Evolutionary conservation across 768 basidiomycete species (phyloP).

Genomic region (Psilocybe cubensis): DNA sequence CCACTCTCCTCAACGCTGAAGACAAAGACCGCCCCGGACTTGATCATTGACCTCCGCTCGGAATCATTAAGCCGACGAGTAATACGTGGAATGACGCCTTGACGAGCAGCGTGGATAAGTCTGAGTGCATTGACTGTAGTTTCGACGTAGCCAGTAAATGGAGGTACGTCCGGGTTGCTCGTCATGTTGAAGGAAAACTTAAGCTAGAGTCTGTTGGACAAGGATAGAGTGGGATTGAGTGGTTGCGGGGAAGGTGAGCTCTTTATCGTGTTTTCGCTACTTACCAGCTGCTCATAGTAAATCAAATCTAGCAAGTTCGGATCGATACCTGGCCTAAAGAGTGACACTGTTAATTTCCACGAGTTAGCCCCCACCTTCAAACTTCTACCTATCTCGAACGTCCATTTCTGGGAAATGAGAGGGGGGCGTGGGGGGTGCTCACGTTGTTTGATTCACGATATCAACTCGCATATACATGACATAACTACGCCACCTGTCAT

Average conservation of each 20-base stretch:
- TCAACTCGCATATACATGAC: conserved; percentile 36
- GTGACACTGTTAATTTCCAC: conserved; percentile 31
- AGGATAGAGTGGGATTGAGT: conserved; percentile 37
- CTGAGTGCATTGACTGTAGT: conserved; percentile 82
- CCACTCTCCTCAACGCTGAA: conserved; percentile 90
- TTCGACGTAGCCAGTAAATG: conserved; percentile 81
- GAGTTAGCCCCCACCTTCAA: conserved; percentile 20
- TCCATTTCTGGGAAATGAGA: conserved; percentile 39
- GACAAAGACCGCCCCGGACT: conserved; percentile 77
- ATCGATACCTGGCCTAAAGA: conserved; percentile 41
- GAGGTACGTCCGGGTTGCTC: conserved; percentile 59
- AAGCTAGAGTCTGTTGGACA: conserved; percentile 64
- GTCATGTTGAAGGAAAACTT: conserved; percentile 44
- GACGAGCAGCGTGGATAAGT: conserved; percentile 80
- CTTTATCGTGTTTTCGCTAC: conserved; percentile 47
- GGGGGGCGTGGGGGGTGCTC: no score
- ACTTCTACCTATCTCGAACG: conserved; percentile 43
- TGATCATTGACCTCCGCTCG: conserved; percentile 70
- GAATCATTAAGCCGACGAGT: conserved; percentile 84
- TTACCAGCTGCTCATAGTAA: conserved; percentile 35
- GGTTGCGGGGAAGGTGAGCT: conserved; percentile 43
- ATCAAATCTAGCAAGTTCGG: conserved; percentile 39
- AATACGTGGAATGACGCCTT: conserved; percentile 80
- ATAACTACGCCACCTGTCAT: conserved; percentile 48
- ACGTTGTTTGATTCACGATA: conserved; percentile 41